Evolutionary conservation across 805 yeast species (phyloP), one percentile per base, ranked within the genome.

Genomic region (Candida nanaspora): DNA sequence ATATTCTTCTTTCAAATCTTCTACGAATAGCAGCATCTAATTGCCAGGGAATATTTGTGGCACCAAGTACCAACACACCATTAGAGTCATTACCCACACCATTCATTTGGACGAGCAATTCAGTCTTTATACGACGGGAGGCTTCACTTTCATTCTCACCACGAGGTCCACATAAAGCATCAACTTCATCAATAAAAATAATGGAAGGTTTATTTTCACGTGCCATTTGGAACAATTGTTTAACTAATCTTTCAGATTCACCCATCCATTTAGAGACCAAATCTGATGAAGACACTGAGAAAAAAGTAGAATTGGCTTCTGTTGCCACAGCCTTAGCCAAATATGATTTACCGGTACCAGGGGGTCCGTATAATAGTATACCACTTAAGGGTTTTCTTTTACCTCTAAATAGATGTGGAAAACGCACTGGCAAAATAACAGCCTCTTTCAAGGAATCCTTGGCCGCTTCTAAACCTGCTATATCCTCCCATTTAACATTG

Each of bases 221-320:
- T 5, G 98, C 98, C 95, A 91, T 86, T 27, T 82, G 76, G 63
- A 93, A 93, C 47, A 93, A 71, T 58, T 93, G 97, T 61, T 91
- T 93, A 22, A 93, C 98, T 42, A 93, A 75, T 62, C 98, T 79
- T 63, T 93, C 98, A 21, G 94, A 82, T 62, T 93, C 98, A 53
- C 98, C 98, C 97, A 91, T 91, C 98, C 98, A 93, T 62, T 93
- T 93, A 49, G 95, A 83, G 3, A 93, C 98, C 53, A 93, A 73
- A 62, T 93, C 98, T 13, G 95, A 85, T 0, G 96, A 87, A n/a
- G 95, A 83, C 1, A 93, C 95, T 2, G 96, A 85, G 64, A 93
- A 93, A 53, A 93, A 93, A 0, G 98, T 93, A 0, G 97, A 86
- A 59, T 91, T 88, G 38, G 98, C 96, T 55, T 93, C 98, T 0